phyloP scores from a whole-genome alignment of 257 asterid species.

The Solanum paucissectum region DNA sequence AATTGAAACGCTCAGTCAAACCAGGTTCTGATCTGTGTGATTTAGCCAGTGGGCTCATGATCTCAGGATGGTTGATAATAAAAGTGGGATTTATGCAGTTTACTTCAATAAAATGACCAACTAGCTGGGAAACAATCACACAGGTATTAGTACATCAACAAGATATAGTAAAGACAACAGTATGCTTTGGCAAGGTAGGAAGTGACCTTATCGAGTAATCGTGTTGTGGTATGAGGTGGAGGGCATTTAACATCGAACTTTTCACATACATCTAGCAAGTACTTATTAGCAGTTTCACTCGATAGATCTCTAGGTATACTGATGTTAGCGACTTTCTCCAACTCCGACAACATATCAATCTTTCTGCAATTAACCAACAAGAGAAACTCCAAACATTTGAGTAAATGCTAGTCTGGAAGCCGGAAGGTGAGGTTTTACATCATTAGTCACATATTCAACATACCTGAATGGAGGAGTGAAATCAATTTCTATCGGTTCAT shows the following conservation, averaged over 20 bases:
- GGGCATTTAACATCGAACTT: neutral
- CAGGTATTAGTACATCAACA: neutral
- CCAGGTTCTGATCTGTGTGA: neutral
- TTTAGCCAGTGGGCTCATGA: neutral
- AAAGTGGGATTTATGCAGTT: neutral
- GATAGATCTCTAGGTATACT: neutral
- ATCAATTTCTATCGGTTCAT: neutral
- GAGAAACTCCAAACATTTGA: neutral
- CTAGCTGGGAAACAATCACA: neutral
- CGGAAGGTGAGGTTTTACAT: neutral
- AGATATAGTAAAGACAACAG: neutral
- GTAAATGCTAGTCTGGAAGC: neutral
- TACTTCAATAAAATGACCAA: neutral
- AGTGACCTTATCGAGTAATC: neutral
- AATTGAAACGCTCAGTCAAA: neutral
- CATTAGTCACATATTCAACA: neutral
- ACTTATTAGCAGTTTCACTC: neutral
- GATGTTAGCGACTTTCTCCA: neutral
- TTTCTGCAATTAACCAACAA: neutral
- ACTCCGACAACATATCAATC: neutral
- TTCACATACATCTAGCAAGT: neutral
- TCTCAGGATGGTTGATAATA: neutral
- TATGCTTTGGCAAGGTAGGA: neutral
- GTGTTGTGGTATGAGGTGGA: neutral
- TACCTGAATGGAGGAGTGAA: slow-evolving; percentile 6